Base-by-base conservation (phyloP, 305 asterid genomes). In the Caryopteris hybrid region DNA sequence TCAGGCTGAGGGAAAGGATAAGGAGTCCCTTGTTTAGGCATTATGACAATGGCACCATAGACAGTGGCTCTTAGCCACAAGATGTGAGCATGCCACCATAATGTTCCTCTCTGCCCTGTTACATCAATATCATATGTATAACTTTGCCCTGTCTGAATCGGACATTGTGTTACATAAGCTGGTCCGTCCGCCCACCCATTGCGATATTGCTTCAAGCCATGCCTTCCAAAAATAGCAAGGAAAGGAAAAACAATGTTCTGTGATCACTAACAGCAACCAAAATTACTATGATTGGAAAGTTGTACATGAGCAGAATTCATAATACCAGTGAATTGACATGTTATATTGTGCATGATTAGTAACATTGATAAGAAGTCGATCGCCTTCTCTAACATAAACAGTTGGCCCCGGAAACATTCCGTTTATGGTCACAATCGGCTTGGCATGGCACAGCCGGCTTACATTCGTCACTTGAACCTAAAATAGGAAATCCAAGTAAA, bases 101-200 rank as follows among this genome's bases (percentile, higher is more conserved):
- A 51, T 6, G 94, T 86, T 21, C 96, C 94, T 71, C 91, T 77
- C 23, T 88, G 94, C 46, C 85, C 91, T 5, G 88, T 80, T 12
- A 88, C 79, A 66, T 85, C 85, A 54, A 86, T 78, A 50, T 81
- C 83, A 45, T 86, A 86, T 0, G 63, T 73, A 48, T 86, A 83
- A 56, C 80, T 84, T 2, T 72, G 67, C 39, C 91, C 89, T 6
- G 85, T 78, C 71, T 81, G 89, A 8, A 88, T 57, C 29, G 96
- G 96, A 62, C 96, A 88, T 23, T 88, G 96, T 10, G 95, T 88
- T 41, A 88, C 59, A 25, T 86, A 86, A 25, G 94, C 96, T 13
- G 93, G 93, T 10, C 94, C 96, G 3, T 89, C 96, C 16, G 88
- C 88, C 96, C 91, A 89, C 0, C 94, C 94, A 1, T 83, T 89